A percentile compares a stretch with the other conserved stretches of the same genome.
Evolutionary conservation across 2,329 filamentous ascomycete genomes (phyloP).

Genomic region (Nemania sp.): DNA sequence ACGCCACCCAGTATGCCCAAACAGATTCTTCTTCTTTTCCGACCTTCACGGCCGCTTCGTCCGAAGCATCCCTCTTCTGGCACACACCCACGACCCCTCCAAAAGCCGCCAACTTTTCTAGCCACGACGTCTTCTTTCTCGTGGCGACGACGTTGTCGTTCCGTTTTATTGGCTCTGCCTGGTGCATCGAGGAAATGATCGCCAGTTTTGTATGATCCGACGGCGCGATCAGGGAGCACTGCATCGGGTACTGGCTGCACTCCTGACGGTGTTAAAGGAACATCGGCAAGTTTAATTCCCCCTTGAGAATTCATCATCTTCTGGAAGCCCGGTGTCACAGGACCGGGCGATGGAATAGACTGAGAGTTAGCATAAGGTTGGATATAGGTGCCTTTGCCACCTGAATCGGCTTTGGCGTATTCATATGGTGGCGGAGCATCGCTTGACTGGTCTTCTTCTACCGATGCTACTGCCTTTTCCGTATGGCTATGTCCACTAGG

Average conservation of each 20-base stretch:
- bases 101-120: slow-evolving; percentile 61
- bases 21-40: slow-evolving; percentile 65
- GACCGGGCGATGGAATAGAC: slow-evolving; percentile 61
- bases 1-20: slow-evolving; percentile 54
- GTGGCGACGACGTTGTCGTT: slow-evolving; percentile 56
- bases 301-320: slow-evolving; percentile 65
- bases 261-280: slow-evolving; percentile 54
- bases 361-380: slow-evolving; percentile 53
- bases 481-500: slow-evolving; percentile 33
- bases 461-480: slow-evolving; percentile 47
- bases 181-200: slow-evolving; percentile 48
- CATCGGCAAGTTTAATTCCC: slow-evolving; percentile 61
- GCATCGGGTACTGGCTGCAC: slow-evolving; percentile 29
- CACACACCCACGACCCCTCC: slow-evolving; percentile 68
- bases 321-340: slow-evolving; percentile 64
- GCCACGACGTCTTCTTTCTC: slow-evolving; percentile 69
- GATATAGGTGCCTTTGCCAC: slow-evolving; percentile 59
- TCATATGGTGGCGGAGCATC: slow-evolving; percentile 62
- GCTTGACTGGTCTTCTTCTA: slow-evolving; percentile 42
- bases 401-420: slow-evolving; percentile 46
- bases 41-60: slow-evolving; percentile 63
- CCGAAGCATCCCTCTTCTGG: slow-evolving; percentile 67
- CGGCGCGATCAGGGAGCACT: slow-evolving; percentile 48
- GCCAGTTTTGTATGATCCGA: slow-evolving; percentile 51
- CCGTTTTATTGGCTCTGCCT: slow-evolving; percentile 50